Conservation (phyloP, 2,329 filamentous ascomycete species). For the Tolypocladium tundrense region DNA sequence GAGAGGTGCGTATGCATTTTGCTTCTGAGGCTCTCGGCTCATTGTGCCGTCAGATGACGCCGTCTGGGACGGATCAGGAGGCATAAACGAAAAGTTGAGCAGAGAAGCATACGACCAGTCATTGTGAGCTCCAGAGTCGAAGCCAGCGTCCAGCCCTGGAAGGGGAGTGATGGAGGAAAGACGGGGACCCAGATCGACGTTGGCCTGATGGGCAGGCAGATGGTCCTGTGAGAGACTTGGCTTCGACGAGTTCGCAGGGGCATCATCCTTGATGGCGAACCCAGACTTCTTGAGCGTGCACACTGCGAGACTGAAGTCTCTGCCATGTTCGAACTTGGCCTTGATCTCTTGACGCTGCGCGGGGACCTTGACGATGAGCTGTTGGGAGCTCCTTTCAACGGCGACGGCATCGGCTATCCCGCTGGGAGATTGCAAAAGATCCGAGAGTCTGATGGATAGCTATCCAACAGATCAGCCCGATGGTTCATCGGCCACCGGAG, state of each 20-base stretch:
- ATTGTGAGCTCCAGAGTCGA: constrained; percentile 1
- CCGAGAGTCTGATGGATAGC: constrained; percentile 19
- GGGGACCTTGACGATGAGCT: constrained; percentile 15
- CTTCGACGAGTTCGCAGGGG: background rate
- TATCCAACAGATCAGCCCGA: constrained; percentile 4
- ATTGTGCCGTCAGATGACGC: background rate
- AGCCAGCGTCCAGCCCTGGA: background rate
- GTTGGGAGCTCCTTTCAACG: constrained; percentile 8
- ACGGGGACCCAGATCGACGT: constrained; percentile 9
- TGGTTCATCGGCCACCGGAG: background rate
- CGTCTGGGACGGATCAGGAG: background rate
- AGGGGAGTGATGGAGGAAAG: constrained; percentile 17
- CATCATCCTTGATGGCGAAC: constrained; percentile 14
- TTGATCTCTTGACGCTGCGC: constrained; percentile 14
- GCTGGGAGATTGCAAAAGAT: constrained; percentile 9
- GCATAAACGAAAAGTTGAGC: constrained; percentile 2
- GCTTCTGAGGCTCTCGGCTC: background rate
- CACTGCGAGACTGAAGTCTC: constrained; percentile 21
- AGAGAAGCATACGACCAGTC: constrained; percentile 7
- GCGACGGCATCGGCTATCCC: constrained; percentile 9
- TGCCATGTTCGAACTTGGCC: constrained; percentile 16
- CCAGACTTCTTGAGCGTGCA: constrained; percentile 21
- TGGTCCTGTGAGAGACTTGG: background rate
- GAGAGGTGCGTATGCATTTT: background rate
- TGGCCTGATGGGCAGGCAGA: background rate